Evolutionary conservation across 768 basidiomycete species (phyloP), one percentile per base, ranked within the genome.

Genomic region (Holtermanniella nyarrowii): DNA sequence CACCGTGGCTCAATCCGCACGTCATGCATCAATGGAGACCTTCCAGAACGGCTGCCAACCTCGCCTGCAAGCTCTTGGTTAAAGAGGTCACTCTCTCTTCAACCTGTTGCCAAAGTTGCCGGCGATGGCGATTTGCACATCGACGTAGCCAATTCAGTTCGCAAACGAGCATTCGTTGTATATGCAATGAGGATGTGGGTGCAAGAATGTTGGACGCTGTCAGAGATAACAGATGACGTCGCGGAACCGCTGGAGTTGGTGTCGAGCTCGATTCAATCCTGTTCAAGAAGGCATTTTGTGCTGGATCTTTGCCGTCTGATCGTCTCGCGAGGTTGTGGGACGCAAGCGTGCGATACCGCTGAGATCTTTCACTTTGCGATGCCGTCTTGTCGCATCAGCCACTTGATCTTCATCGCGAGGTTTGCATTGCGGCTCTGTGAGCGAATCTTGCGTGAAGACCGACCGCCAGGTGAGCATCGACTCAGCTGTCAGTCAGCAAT

Each of bases 71-170:
- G 45, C 39, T 46, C 52, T 37, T 53, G 45, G n/a, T n/a, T n/a
- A 4, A 60, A 20, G 54, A 63, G 46, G 39, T 56, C 60, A 44
- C 58, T 59, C 31, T 48, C 52, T 37, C 61, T 46, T 20, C 50
- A 4, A 4, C 2, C 49, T 13, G 42, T 14, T 42, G 20, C 22
- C 46, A 21, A 26, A 44, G 7, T 44, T 26, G 14, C 48, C 49
- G 5, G 10, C 3, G 50, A 26, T 2, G 21, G 12, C 44, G 42
- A 16, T 42, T 26, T 60, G 26, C 18, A 55, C 44, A 24, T 49
- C 39, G 31, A 26, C 16, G 39, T 12, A 18, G 42, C 52, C 24
- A 62, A 43, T 25, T 67, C 65, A 12, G 53, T 49, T 25, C 59
- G 3, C 27, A 62, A 46, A 7, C 62, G 44, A 11, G 56, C 56